Base-by-base conservation (phyloP, 176 grass and related monocot genomes). In the Oryza longistaminata region DNA sequence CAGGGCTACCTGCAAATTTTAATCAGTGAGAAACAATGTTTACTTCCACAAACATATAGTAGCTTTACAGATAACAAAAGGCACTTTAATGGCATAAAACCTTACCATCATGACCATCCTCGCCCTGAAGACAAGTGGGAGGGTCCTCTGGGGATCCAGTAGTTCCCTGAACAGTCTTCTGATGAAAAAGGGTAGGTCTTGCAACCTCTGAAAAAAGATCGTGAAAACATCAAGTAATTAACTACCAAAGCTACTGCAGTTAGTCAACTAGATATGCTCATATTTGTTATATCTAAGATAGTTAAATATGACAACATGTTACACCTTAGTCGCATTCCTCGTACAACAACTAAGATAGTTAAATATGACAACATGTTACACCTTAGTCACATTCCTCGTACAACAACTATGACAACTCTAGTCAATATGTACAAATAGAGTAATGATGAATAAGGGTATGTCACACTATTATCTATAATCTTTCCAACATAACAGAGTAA, bases 111-210 rank as follows among this genome's bases (percentile, higher is more conserved):
- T 64, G 77, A 96, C 66, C 90, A 94, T 94, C 55, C 93, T 85
- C 17, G 93, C 90, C 87, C 93, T 91, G 78, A 99, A 89, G 24
- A 99, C 90, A 48, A 99, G 78, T 48, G 96, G 93, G 53, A 99
- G 91, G 17, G 86, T 94, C 52, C 96, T 88, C 61, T 92, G 93
- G 11, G 96, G 91, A 82, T 99, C 93, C 93, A 92, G 66, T 62
- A 96, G 35, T 88, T 99, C 96, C 79, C 93, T 88, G 86, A 96
- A 92, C 44, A 99, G 33, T 73, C 96, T 94, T 46, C 78, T 75
- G 1, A 92, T 94, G 88, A 99, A 96, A 77, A 99, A 99, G 0
- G 96, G 93, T 34, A 96, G 85, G 74, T 96, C 96, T 87, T 93
- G 83, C 81, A 99, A 72, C 88, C 93, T 99, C 96, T 96, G 91